These are phyloP conservation scores for Balansia obtecta DNA, from an alignment of 2,329 filamentous ascomycete species.

Conservation along the genomic window DNA sequence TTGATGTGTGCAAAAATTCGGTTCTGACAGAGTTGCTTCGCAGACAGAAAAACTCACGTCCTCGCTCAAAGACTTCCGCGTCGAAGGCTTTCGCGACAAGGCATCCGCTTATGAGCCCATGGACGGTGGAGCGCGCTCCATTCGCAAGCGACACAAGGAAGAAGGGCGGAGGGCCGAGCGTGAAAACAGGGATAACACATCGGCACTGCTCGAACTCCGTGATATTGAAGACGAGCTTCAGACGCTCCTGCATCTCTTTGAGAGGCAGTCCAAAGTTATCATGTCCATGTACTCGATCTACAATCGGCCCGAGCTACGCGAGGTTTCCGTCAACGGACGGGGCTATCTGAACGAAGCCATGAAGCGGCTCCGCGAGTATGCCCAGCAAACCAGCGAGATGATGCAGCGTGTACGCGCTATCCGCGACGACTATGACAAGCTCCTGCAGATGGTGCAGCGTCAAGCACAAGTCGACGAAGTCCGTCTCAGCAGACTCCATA, in stretches of 20 bases:
- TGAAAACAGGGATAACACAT: conserved; percentile 50
- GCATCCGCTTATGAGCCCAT: conserved; percentile 26
- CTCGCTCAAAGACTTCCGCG: conserved; percentile 49
- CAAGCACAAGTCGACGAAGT: conserved; percentile 56
- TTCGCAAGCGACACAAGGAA: conserved; percentile 25
- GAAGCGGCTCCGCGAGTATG: conserved; percentile 40
- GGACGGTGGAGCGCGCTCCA: conserved; percentile 27
- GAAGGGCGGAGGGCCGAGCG: conserved; percentile 35
- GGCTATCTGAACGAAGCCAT: conserved; percentile 41
- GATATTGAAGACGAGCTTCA: conserved; percentile 53
- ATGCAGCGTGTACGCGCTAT: conserved; percentile 42
- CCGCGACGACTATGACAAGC: conserved; percentile 50
- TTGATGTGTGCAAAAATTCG: neutral
- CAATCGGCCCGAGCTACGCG: conserved; percentile 25
- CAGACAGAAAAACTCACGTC: conserved; percentile 50
- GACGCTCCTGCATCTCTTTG: conserved; percentile 43
- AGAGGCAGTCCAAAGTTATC: conserved; percentile 41
- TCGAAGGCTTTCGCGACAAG: conserved; percentile 39
- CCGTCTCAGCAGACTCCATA: conserved; percentile 47
- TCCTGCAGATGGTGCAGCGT: conserved; percentile 54
- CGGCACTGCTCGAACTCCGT: conserved; percentile 47
- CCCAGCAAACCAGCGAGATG: conserved; percentile 43
- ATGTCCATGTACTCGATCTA: conserved; percentile 34
- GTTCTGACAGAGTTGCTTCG: neutral
- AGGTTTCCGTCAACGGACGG: conserved; percentile 32